These are phyloP conservation scores for Metarhizium guizhouense DNA, from an alignment of 2,329 filamentous ascomycete species.

Conservation along the genomic window DNA sequence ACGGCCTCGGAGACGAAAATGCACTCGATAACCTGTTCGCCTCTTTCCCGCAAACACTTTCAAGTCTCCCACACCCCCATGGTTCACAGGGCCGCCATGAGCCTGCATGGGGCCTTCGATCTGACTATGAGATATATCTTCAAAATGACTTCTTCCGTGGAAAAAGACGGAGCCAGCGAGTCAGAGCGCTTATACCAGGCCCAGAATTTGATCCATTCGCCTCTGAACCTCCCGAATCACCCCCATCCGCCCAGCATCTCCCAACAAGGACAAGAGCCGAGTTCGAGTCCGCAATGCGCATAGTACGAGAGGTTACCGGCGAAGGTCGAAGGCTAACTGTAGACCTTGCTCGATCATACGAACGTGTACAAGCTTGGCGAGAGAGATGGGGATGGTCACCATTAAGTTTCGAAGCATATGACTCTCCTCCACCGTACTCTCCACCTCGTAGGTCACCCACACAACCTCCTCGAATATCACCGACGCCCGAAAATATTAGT, in stretches of 20 bases:
- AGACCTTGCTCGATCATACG: constrained; percentile 1
- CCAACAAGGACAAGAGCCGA: constrained; percentile 1
- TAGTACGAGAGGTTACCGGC: constrained; percentile 1
- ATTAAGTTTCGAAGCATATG: constrained; percentile 2
- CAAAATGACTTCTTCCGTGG: neutral
- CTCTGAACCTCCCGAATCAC: neutral
- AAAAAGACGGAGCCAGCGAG: neutral
- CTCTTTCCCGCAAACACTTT: no score
- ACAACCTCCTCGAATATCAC: neutral
- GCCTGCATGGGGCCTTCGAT: no score
- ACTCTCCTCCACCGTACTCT: constrained; percentile 7
- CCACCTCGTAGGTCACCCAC: neutral
- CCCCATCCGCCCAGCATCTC: neutral
- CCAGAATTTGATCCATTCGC: neutral
- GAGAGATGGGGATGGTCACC: no score
- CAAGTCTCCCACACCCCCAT: no score
- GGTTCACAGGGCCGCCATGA: no score
- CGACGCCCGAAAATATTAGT: neutral
- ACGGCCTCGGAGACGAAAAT: no score
- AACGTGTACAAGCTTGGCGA: neutral
- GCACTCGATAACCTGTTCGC: no score
- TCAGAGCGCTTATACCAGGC: neutral
- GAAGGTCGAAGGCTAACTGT: constrained; percentile 1
- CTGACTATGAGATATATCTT: neutral
- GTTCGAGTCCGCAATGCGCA: neutral